These are phyloP conservation scores for Ophiostoma sp. DNA, from an alignment of 2,329 filamentous ascomycete genomes.

Conservation along the genomic window DNA sequence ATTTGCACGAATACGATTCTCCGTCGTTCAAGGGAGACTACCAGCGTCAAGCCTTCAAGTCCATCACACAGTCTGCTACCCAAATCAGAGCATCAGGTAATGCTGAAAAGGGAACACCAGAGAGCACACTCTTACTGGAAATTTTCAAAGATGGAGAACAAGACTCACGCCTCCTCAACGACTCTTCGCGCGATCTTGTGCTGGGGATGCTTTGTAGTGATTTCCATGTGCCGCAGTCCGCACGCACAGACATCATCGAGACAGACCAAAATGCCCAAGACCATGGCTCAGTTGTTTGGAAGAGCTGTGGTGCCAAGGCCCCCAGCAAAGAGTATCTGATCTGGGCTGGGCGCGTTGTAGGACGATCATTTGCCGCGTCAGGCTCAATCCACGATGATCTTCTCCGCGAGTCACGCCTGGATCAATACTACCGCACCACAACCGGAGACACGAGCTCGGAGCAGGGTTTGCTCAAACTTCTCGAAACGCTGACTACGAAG, in stretches of 20 bases:
- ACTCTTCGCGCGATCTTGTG: conserved; percentile 64
- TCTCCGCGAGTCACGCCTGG: conserved; percentile 54
- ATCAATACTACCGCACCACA: conserved; percentile 40
- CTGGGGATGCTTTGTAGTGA: conserved; percentile 67
- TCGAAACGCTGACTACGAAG: conserved; percentile 58
- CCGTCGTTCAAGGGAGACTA: conserved; percentile 44
- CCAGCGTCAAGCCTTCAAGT: conserved; percentile 55
- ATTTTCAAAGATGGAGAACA: conserved; percentile 68
- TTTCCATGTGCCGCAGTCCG: conserved; percentile 58
- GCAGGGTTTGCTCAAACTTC: conserved; percentile 54
- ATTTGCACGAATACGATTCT: conserved; percentile 59
- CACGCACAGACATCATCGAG: conserved; percentile 62
- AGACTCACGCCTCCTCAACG: conserved; percentile 60
- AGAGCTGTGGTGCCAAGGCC: conserved; percentile 61
- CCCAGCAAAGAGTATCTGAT: conserved; percentile 65
- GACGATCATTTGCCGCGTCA: conserved; percentile 73
- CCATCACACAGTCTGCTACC: conserved; percentile 64
- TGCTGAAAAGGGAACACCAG: conserved; percentile 62
- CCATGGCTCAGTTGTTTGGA: conserved; percentile 66
- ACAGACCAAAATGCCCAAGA: conserved; percentile 58
- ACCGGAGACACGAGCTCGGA: conserved; percentile 54
- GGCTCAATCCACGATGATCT: conserved; percentile 61
- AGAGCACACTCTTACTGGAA: conserved; percentile 73
- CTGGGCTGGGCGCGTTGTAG: conserved; percentile 82
- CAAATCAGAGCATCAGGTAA: conserved; percentile 64